Evolutionary conservation across 495 filamentous ascomycete genomes (phyloP).

Genomic region (Mycothermus thermophilus): DNA sequence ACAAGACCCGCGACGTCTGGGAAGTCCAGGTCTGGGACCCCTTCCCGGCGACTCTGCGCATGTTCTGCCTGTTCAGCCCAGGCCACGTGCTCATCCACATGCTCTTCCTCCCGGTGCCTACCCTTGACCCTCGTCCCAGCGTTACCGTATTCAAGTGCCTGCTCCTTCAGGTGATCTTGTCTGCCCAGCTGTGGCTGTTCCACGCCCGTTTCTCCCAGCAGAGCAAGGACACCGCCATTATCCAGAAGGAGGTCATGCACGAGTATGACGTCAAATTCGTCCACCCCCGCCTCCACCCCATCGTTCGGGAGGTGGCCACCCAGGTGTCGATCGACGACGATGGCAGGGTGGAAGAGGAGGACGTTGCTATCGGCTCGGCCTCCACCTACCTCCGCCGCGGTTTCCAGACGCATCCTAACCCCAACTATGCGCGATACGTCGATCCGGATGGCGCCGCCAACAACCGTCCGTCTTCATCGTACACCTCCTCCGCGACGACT

Average conservation of each 20-base stretch:
- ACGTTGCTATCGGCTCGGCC: constrained; percentile 61
- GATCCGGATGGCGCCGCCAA: constrained; percentile 47
- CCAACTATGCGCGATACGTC: constrained; percentile 67
- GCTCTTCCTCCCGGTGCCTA: constrained; percentile 65
- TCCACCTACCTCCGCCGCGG: constrained; percentile 64
- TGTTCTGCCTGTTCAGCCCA: constrained; percentile 88
- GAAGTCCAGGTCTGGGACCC: constrained; percentile 91
- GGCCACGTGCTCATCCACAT: constrained; percentile 80
- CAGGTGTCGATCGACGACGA: constrained; percentile 45
- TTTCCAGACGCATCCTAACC: constrained; percentile 77
- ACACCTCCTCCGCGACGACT: constrained; percentile 12
- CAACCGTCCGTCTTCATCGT: constrained; percentile 4
- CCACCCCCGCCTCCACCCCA: constrained; percentile 68
- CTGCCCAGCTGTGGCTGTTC: constrained; percentile 60
- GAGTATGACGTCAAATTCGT: constrained; percentile 96
- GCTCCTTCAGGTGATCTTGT: constrained; percentile 54
- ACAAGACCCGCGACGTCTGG: constrained; percentile 82
- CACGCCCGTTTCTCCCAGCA: constrained; percentile 65
- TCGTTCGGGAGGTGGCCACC: constrained; percentile 70
- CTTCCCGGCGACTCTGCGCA: constrained; percentile 59
- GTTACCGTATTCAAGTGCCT: constrained; percentile 73
- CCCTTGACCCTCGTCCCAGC: constrained; percentile 65
- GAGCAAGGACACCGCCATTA: constrained; percentile 64
- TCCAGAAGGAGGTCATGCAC: constrained; percentile 81
- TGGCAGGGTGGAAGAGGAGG: constrained; percentile 32